A percentile compares a stretch with the other conserved stretches of the same genome.
These are phyloP conservation scores for Cryptosporidium baileyi DNA, from an alignment of 169 alveolate species.

Conservation along the genomic window DNA sequence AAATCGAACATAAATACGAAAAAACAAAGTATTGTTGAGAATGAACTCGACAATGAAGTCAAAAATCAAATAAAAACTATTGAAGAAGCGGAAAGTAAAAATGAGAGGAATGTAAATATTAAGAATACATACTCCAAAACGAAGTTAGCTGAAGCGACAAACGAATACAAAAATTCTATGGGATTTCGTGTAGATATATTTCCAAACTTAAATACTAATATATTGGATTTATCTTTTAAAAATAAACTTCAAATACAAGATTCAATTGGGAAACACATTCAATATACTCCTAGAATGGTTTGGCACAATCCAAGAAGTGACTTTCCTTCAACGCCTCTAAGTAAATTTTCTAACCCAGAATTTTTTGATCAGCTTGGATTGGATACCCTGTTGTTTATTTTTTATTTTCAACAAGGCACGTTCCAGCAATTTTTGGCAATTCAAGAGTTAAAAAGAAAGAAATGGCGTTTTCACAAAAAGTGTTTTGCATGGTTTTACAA, in stretches of 20 bases:
- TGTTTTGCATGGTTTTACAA: slow-evolving; percentile 78
- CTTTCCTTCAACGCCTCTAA: slow-evolving; percentile 52
- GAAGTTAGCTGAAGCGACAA: no score
- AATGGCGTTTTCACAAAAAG: slow-evolving; percentile 76
- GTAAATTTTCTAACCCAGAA: slow-evolving; percentile 9
- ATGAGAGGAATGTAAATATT: no score
- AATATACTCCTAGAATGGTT: slow-evolving; percentile 65
- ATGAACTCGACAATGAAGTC: no score
- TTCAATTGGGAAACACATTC: slow-evolving; percentile 54
- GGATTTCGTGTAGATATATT: slow-evolving; percentile 18
- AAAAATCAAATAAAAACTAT: no score
- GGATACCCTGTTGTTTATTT: slow-evolving; percentile 77
- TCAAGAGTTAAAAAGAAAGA: slow-evolving; percentile 74
- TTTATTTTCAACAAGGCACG: slow-evolving; percentile 78
- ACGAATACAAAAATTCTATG: not conserved
- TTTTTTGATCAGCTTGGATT: slow-evolving; percentile 66
- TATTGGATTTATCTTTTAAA: slow-evolving; percentile 20
- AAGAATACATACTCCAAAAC: no score
- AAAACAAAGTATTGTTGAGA: no score
- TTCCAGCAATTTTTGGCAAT: slow-evolving; percentile 76
- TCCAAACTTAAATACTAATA: slow-evolving; percentile 11
- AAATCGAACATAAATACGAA: no score
- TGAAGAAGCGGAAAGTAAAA: no score
- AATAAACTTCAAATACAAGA: slow-evolving; percentile 15
- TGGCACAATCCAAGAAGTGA: slow-evolving; percentile 64